phyloP scores from a whole-genome alignment of 2,329 filamentous ascomycete species.

The Paracamarosporium sp. region DNA sequence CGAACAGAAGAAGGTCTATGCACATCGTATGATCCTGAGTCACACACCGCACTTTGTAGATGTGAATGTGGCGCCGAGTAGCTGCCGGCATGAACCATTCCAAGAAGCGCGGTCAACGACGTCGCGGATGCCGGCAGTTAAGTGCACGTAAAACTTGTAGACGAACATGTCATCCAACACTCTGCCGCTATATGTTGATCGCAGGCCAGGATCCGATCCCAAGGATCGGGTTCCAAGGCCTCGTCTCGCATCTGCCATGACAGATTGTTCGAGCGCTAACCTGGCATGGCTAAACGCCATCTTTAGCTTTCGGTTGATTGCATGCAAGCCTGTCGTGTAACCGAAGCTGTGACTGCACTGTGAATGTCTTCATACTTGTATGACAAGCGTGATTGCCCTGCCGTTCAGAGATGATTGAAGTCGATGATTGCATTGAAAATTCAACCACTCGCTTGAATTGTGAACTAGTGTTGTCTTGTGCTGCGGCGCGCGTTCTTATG shows the following conservation, averaged over 20 bases:
- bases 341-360: neutral
- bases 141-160: neutral
- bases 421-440: neutral
- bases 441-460: neutral
- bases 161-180: neutral
- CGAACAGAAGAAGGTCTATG: neutral
- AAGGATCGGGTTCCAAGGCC: neutral
- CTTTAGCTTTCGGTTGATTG: neutral
- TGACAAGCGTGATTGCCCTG: neutral
- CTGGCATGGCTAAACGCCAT: neutral
- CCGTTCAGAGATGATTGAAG: neutral
- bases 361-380: neutral
- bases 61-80: neutral
- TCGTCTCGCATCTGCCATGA: neutral
- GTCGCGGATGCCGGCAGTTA: neutral
- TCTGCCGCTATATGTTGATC: neutral
- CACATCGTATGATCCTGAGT: neutral
- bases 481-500: neutral
- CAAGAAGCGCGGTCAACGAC: neutral
- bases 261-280: neutral
- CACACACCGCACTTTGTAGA: neutral
- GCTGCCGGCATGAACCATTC: neutral
- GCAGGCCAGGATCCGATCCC: neutral
- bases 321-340: neutral
- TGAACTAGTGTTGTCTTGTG: neutral